Evolutionary conservation across 805 yeast genomes (phyloP).

Genomic region (Saturnispora saitoi): DNA sequence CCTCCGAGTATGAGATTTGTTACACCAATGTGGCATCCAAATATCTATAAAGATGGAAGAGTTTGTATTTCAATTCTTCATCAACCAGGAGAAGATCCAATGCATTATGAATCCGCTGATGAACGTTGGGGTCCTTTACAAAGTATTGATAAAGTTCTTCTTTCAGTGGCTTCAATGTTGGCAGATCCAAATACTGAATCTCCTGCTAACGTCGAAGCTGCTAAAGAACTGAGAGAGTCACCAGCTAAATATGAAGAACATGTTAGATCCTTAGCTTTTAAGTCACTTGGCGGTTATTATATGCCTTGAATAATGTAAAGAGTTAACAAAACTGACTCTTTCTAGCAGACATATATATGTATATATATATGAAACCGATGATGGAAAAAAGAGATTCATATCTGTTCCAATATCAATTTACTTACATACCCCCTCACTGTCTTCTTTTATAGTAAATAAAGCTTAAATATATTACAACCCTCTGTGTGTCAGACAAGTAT

Average conservation of each 20-base stretch:
- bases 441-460: too few relatives aligned
- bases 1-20: constrained; percentile 60
- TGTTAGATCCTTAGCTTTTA: constrained; percentile 53
- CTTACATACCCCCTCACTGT: too few relatives aligned
- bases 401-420: too few relatives aligned
- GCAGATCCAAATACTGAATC: constrained; percentile 96
- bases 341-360: too few relatives aligned
- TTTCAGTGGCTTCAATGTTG: constrained; percentile 91
- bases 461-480: too few relatives aligned
- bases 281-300: constrained; percentile 8
- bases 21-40: constrained; percentile 86
- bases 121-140: constrained; percentile 99
- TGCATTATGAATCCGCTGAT: constrained; percentile 89
- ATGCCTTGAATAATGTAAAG: not conserved
- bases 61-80: constrained; percentile 94
- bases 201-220: constrained; percentile 80
- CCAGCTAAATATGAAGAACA: constrained; percentile 55
- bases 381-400: too few relatives aligned
- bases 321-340: too few relatives aligned
- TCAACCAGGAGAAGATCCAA: constrained; percentile 95
- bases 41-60: constrained; percentile 87
- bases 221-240: constrained; percentile 86
- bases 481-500: too few relatives aligned
- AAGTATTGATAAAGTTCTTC: constrained; percentile 89
- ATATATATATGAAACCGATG: too few relatives aligned